Base-by-base conservation (phyloP, 2,329 filamentous ascomycete species). In the Neofusicoccum ribis region DNA sequence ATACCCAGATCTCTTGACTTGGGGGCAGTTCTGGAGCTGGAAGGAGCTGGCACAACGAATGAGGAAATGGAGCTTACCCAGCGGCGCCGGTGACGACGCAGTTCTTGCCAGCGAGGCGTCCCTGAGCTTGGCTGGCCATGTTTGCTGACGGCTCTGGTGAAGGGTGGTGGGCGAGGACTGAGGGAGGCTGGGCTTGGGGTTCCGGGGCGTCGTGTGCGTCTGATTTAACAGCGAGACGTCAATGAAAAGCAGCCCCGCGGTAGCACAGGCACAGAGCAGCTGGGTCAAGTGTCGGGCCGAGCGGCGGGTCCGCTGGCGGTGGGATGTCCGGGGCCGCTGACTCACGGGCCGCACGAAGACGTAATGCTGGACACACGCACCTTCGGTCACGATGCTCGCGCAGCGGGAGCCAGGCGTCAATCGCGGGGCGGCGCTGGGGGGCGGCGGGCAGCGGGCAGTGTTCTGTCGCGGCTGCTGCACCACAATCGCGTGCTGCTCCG, bases 41-140 rank as follows among this genome's bases (percentile, higher is more conserved):
- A 23, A 39, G 39, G 17, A 11, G 15, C 6, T 39, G 15, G 14
- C 27, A 39, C 27, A 56, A 50, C 4, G 41, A 51, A 65, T 52
- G 17, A 15, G 31, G 46, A 67, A 66, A 41, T 44, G 36, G 54
- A 43, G 81, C 88, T 79, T 85, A 96, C 92, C 92, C 91, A 73
- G 89, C 92, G 70, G 90, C 92, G 74, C 92, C 92, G 63, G 92
- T 96, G 79, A 96, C 86, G 76, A 96, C 82, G 76, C 85, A 86
- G 79, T 88, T 89, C 79, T 89, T 90, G 76, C 86, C 86, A 68
- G 85, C 81, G 63, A 90, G 82, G 72, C 87, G 84, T 69, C 78
- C 78, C 60, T 70, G 69, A 50, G 52, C 44, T 64, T 66, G 41
- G 51, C 54, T 64, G 20, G 72, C 74, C 77, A 79, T 79, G 71